Evolutionary conservation across 2,329 filamentous ascomycete genomes (phyloP).

Genomic region (Pseudogymnoascus pannorum): DNA sequence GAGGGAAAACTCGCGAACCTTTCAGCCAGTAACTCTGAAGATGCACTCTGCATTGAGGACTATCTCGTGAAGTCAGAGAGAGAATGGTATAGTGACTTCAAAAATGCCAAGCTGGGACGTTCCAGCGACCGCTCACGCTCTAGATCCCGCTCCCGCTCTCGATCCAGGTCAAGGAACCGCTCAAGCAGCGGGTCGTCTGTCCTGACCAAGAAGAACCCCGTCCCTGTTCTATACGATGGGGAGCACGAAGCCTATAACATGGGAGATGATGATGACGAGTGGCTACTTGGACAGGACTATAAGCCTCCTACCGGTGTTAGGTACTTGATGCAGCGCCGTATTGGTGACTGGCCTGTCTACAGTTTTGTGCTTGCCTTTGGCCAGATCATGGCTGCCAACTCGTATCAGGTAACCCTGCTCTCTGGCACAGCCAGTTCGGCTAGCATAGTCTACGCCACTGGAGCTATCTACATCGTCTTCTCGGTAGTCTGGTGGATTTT

Average conservation of each 20-base stretch:
- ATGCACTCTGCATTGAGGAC: constrained; percentile 55
- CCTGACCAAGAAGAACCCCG: neutral
- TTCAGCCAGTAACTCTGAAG: constrained; percentile 47
- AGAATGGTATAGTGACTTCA: constrained; percentile 55
- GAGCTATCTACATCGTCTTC: constrained; percentile 49
- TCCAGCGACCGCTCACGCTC: constrained; percentile 10
- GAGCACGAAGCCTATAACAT: constrained; percentile 1
- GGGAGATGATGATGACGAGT: constrained; percentile 41
- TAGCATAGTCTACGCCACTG: constrained; percentile 52
- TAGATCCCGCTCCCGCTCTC: constrained; percentile 1
- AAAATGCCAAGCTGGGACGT: constrained; percentile 48
- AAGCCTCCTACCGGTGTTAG: constrained; percentile 47
- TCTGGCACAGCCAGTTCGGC: constrained; percentile 55
- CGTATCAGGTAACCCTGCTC: constrained; percentile 61
- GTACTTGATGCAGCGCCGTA: constrained; percentile 46
- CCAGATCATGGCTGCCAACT: constrained; percentile 58
- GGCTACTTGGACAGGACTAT: constrained; percentile 44
- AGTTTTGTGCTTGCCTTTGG: constrained; percentile 51
- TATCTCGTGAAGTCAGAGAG: constrained; percentile 59
- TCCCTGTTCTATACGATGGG: neutral
- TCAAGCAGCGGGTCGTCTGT: neutral
- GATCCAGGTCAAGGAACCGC: neutral
- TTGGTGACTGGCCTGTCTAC: constrained; percentile 60
- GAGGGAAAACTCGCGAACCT: constrained; percentile 49
- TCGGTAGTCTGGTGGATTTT: constrained; percentile 57